Evolutionary conservation across 2,329 filamentous ascomycete species (phyloP).

Genomic region (Fusarium bactridioides): DNA sequence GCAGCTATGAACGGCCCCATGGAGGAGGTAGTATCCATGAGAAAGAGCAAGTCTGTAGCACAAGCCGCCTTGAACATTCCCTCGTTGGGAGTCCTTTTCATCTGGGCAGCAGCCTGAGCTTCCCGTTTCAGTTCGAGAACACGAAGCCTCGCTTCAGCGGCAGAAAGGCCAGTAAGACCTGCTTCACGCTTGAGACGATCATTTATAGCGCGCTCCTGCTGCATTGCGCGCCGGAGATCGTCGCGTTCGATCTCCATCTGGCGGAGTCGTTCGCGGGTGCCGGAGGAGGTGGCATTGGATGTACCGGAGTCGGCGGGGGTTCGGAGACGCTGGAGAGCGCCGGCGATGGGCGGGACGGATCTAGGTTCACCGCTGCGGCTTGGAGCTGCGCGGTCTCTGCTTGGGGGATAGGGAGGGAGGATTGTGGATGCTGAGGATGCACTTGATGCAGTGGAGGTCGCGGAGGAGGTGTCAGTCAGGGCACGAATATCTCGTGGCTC

Average conservation of each 20-base stretch:
- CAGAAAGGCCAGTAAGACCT: background rate
- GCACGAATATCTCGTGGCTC: background rate
- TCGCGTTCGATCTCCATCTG: conserved; percentile 18
- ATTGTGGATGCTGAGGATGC: background rate
- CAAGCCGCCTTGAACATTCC: conserved; percentile 46
- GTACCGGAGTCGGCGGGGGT: background rate
- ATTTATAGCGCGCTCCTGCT: conserved; percentile 2
- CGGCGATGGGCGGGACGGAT: background rate
- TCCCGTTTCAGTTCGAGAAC: conserved; percentile 18
- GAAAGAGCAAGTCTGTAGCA: conserved; percentile 49
- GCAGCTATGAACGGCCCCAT: conserved; percentile 45
- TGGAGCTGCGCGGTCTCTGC: background rate
- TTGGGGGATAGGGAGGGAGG: conserved; percentile 8
- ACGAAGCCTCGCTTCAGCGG: conserved; percentile 11
- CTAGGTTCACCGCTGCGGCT: background rate
- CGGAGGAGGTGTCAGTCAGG: background rate
- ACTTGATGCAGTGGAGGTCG: conserved; percentile 1
- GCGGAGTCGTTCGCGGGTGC: conserved; percentile 10
- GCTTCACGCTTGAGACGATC: conserved; percentile 11
- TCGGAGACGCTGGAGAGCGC: background rate
- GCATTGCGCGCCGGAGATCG: conserved; percentile 10
- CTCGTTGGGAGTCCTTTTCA: conserved; percentile 4
- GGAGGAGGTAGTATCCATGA: conserved; percentile 49
- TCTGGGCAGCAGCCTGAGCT: conserved; percentile 4
- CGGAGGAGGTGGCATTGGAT: conserved; percentile 1